phyloP scores from a whole-genome alignment of 768 basidiomycete species.

The Amanita inopinata region DNA sequence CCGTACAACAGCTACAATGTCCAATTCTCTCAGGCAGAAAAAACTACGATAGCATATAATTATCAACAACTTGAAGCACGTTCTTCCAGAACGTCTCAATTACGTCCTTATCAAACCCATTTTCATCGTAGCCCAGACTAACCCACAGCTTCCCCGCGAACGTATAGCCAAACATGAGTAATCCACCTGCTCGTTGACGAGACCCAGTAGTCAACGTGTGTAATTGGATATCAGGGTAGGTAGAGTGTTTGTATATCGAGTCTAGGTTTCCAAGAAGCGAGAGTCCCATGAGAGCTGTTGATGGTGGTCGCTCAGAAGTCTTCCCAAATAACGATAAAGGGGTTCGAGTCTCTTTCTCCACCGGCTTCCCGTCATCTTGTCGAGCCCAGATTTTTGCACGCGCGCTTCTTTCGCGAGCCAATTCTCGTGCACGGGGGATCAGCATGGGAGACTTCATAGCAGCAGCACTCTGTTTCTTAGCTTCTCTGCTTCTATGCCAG shows the following conservation, averaged over 20 bases:
- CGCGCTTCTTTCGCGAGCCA: constrained; percentile 53
- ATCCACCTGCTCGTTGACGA: constrained; percentile 66
- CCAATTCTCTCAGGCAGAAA: not conserved
- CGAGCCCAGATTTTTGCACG: constrained; percentile 60
- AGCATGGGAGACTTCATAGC: constrained; percentile 57
- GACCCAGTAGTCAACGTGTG: constrained; percentile 77
- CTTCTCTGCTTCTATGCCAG: constrained; percentile 65
- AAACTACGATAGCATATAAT: constrained; percentile 34
- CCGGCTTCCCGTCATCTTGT: constrained; percentile 54
- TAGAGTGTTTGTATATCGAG: constrained; percentile 63
- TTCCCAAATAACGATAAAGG: constrained; percentile 13
- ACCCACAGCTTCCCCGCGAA: constrained; percentile 70
- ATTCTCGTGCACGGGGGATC: constrained; percentile 49
- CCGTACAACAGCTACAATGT: not conserved
- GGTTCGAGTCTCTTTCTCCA: constrained; percentile 14
- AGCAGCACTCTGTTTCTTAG: constrained; percentile 58
- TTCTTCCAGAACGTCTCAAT: constrained; percentile 64
- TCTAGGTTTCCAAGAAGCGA: constrained; percentile 83
- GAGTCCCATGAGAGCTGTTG: constrained; percentile 60
- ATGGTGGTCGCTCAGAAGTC: constrained; percentile 31
- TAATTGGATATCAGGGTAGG: constrained; percentile 48
- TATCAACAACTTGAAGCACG: constrained; percentile 42
- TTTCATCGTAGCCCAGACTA: constrained; percentile 71
- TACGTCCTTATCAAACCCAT: constrained; percentile 55
- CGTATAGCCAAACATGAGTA: constrained; percentile 78